phyloP scores from a whole-genome alignment of 176 grass and related monocot genomes.

The Luzula sylvatica region DNA sequence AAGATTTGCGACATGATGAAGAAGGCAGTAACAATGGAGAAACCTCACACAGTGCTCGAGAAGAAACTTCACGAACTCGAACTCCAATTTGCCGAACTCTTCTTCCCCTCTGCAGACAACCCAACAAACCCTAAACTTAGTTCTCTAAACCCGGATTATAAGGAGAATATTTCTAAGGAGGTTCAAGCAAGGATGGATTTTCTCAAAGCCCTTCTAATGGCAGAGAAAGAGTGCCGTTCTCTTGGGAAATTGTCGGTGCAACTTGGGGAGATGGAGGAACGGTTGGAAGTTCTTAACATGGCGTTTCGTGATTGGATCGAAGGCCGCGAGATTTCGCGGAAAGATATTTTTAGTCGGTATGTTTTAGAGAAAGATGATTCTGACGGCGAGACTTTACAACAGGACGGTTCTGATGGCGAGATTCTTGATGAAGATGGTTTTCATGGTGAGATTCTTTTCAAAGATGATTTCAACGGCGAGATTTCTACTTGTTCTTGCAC shows the following conservation, averaged over 20 bases:
- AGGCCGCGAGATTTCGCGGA: neutral
- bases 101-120: neutral
- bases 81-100: conserved; percentile 3
- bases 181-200: neutral
- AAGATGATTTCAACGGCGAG: neutral
- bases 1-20: neutral
- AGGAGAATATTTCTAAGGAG: neutral
- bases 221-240: conserved; percentile 11
- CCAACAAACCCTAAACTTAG: too few relatives aligned
- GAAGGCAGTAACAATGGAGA: conserved; percentile 6
- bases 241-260: neutral
- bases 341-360: neutral
- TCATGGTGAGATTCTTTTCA: neutral
- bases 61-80: conserved; percentile 15
- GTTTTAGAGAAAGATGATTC: too few relatives aligned
- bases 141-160: neutral
- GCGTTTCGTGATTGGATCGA: conserved; percentile 15
- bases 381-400: too few relatives aligned
- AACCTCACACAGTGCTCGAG: conserved; percentile 12
- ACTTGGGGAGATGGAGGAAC: neutral
- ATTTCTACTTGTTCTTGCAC: neutral
- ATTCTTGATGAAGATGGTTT: too few relatives aligned
- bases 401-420: too few relatives aligned
- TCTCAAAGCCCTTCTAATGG: conserved; percentile 7
- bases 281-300: neutral